Base-by-base conservation (phyloP, 305 asterid species). In the Fraxinus dipetala region DNA sequence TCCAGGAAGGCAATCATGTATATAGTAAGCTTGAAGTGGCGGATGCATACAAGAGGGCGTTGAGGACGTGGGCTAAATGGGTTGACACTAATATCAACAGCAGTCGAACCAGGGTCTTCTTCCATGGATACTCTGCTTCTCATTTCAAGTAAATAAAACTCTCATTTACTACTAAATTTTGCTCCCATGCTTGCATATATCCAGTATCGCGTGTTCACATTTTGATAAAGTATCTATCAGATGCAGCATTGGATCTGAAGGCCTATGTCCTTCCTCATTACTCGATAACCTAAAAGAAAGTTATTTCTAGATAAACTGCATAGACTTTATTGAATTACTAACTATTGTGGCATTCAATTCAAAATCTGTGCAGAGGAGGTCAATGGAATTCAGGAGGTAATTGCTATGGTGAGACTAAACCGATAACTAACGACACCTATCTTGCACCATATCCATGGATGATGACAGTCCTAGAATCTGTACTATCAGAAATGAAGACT, bases 41-140 rank as follows among this genome's bases (percentile, higher is more conserved):
- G 22, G 92, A 92, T 9, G 97, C 97, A 3, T 91, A 83, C 35
- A 76, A 73, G n/a, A 91, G 67, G 80, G 97, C 97, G 1, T 63
- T 88, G 82, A 85, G 32, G 51, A 93, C 97, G 8, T 89, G 97
- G 95, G 89, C 90, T 11, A 31, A 51, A 20, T 92, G 95, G 97
- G 91, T 90, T 22, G 97, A 89, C 81, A 34, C 84, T 45, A 89
- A 87, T 26, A 84, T 91, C 74, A 83, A 92, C 79, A 81, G 86
- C 80, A 86, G 34, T 48, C 81, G 83, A 72, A 87, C 93, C 13
- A 61, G 8, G 2, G 89, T 92, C 63, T 86, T 91, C 77, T 91
- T 92, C 78, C 78, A 87, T 1, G 94, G 95, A 79, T 91, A 87
- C 82, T 87, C 95, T 6, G 85, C 91, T 59, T 87, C 93, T 78